phyloP scores from a whole-genome alignment of 371 early-diverging fungal species.

The Parasitella parasitica region DNA sequence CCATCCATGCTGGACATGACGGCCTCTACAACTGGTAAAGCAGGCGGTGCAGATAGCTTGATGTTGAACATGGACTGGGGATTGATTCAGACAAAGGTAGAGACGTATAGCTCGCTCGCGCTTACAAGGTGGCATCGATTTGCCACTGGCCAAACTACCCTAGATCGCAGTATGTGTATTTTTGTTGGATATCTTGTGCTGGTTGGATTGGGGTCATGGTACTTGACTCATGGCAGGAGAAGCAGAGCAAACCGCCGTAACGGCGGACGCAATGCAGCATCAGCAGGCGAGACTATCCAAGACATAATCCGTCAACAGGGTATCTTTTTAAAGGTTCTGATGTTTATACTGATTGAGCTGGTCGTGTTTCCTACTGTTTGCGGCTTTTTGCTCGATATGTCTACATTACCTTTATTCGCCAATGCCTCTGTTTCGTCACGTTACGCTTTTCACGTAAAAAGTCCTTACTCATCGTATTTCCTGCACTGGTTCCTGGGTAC shows the following conservation, averaged over 20 bases:
- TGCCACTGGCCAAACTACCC: conserved; percentile 40
- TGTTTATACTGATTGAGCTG: conserved; percentile 87
- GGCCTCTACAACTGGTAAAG: background rate
- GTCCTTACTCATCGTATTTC: conserved; percentile 72
- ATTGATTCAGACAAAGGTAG: conserved; percentile 26
- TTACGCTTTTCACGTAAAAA: conserved; percentile 54
- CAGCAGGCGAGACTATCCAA: conserved; percentile 37
- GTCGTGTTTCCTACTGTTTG: conserved; percentile 85
- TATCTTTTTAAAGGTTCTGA: conserved; percentile 64
- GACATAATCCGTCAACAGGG: conserved; percentile 62
- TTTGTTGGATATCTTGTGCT: conserved; percentile 50
- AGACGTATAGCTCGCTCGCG: conserved; percentile 7
- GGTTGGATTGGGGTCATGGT: conserved; percentile 50
- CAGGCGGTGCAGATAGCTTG: background rate
- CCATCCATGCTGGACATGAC: background rate
- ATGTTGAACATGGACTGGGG: conserved; percentile 10
- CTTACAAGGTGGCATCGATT: conserved; percentile 49
- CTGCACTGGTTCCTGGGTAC: conserved; percentile 94
- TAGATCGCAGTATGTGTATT: conserved; percentile 52
- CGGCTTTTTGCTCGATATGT: conserved; percentile 84
- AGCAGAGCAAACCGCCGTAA: background rate
- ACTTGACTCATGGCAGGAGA: conserved; percentile 36
- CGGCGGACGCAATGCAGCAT: background rate
- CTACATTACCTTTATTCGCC: conserved; percentile 75
- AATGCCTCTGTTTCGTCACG: conserved; percentile 62